phyloP scores from a whole-genome alignment of 1,284 basidiomycete species.

The Apiotrichum porosum region DNA sequence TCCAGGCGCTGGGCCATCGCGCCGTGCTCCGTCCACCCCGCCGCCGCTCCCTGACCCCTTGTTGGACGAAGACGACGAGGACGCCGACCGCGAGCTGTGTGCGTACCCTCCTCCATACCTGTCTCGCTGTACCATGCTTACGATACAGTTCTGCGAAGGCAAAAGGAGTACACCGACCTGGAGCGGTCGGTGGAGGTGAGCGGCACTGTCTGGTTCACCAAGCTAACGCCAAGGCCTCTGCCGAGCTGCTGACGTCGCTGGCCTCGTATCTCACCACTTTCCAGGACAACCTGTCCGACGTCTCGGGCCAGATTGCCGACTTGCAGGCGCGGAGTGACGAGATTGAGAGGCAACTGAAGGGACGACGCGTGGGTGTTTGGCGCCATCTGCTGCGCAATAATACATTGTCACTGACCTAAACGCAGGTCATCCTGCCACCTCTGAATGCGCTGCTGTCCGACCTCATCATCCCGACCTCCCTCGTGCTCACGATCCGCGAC shows the following conservation, averaged over 20 bases:
- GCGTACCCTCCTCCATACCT: slow-evolving; percentile 10
- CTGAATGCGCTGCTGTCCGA: slow-evolving; percentile 73
- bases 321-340: slow-evolving; percentile 83
- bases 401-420: too few relatives aligned
- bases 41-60: slow-evolving; percentile 19
- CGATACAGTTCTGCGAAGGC: slow-evolving; percentile 25
- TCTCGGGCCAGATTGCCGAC: slow-evolving; percentile 92
- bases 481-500: slow-evolving; percentile 77
- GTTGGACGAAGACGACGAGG: slow-evolving; percentile 23
- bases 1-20: slow-evolving; percentile 11
- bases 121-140: slow-evolving; percentile 1
- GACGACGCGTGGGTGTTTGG: slow-evolving; percentile 62
- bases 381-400: too few relatives aligned
- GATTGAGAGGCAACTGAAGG: slow-evolving; percentile 80
- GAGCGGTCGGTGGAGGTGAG: slow-evolving; percentile 37
- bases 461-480: slow-evolving; percentile 73
- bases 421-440: slow-evolving; percentile 78
- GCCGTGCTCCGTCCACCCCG: slow-evolving; percentile 1
- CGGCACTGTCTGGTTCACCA: not conserved
- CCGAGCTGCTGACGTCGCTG: slow-evolving; percentile 70
- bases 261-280: slow-evolving; percentile 90
- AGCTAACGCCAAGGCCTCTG: slow-evolving; percentile 34
- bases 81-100: slow-evolving; percentile 27
- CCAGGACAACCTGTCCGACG: slow-evolving; percentile 84
- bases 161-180: slow-evolving; percentile 39